Conservation (phyloP, 2,329 filamentous ascomycete genomes). For the Aspergillus pseudotamarii region DNA sequence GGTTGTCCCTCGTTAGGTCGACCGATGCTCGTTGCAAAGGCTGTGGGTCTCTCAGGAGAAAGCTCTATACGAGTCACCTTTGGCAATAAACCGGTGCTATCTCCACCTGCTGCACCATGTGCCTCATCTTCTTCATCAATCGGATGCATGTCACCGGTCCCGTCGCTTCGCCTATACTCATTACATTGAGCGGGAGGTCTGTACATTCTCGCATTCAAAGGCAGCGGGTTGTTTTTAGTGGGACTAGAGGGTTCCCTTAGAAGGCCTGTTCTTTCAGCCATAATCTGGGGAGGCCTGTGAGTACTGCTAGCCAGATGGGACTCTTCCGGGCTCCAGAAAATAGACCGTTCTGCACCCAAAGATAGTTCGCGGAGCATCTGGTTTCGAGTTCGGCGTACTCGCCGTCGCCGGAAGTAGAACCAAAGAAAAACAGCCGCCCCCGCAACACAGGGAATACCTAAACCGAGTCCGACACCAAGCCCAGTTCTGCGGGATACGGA, state of each 20-base stretch:
- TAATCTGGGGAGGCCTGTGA: slow-evolving; percentile 32
- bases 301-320: slow-evolving; percentile 43
- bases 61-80: slow-evolving; percentile 11
- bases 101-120: slow-evolving; percentile 3
- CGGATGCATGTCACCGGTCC: slow-evolving; percentile 61
- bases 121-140: slow-evolving; percentile 66
- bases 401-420: slow-evolving; percentile 55
- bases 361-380: slow-evolving; percentile 58
- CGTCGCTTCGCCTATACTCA: slow-evolving; percentile 52
- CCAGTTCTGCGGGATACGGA: slow-evolving; percentile 54
- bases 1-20: slow-evolving; percentile 33
- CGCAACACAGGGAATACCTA: slow-evolving; percentile 61
- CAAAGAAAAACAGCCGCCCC: slow-evolving; percentile 52
- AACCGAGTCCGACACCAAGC: slow-evolving; percentile 66
- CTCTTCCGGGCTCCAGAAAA: slow-evolving; percentile 42
- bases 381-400: slow-evolving; percentile 50
- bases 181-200: slow-evolving; percentile 50
- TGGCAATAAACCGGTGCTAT: not conserved
- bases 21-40: slow-evolving; percentile 5
- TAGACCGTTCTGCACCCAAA: slow-evolving; percentile 52
- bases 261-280: slow-evolving; percentile 47
- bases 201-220: slow-evolving; percentile 41
- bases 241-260: slow-evolving; percentile 45
- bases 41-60: not conserved
- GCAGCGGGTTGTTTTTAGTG: slow-evolving; percentile 41